Evolutionary conservation across 495 filamentous ascomycete genomes (phyloP).

Genomic region (Aspergillus asperescens): DNA sequence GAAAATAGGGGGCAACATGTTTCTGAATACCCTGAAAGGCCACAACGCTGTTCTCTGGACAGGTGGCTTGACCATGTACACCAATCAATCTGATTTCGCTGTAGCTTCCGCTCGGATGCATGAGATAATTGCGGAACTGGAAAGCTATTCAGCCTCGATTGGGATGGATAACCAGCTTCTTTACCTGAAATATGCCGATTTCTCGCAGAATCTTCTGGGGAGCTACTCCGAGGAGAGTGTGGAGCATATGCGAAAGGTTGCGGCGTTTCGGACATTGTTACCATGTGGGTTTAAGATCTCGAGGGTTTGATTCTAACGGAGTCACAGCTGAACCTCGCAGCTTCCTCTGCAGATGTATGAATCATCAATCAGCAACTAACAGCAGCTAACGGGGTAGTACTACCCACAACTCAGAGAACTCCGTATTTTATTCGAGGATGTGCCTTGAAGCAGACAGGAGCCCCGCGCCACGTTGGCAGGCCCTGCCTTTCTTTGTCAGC

Average conservation of each 20-base stretch:
- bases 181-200: conserved; percentile 25
- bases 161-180: not conserved
- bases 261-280: conserved; percentile 35
- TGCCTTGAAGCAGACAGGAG: no score
- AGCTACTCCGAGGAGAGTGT: conserved; percentile 36
- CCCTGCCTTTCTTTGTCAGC: no score
- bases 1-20: not conserved
- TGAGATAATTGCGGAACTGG: not conserved
- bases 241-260: conserved; percentile 21
- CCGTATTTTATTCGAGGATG: no score
- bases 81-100: not conserved
- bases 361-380: no score
- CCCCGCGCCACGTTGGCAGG: no score
- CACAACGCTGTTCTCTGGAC: conserved; percentile 1
- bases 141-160: not conserved
- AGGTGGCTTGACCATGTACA: not conserved
- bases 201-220: conserved; percentile 30
- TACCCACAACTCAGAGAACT: no score
- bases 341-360: no score
- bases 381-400: no score
- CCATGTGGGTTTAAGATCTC: conserved; percentile 15
- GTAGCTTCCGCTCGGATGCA: not conserved
- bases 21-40: not conserved
- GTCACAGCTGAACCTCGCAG: no score
- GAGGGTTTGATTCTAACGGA: no score